phyloP scores from a whole-genome alignment of 352 stramenopile genomes.

The Peronospora farinosa region DNA sequence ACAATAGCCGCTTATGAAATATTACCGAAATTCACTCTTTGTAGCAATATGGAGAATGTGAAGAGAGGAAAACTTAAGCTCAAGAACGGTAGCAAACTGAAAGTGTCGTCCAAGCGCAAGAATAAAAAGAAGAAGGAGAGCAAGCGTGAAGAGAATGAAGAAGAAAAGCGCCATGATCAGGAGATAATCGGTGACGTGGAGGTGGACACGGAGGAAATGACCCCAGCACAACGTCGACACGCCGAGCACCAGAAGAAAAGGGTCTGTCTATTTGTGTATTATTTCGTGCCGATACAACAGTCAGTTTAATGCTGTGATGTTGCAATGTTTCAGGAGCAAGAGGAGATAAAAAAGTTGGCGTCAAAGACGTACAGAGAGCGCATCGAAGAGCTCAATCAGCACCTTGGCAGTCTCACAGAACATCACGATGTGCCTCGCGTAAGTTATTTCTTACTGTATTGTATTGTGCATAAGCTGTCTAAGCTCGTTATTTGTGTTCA shows the following conservation, averaged over 20 bases:
- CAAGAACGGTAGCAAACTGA: conserved; percentile 59
- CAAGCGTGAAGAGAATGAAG: conserved; percentile 34
- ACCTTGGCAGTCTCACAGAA: conserved; percentile 93
- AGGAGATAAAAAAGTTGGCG: conserved; percentile 80
- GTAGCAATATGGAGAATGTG: conserved; percentile 80
- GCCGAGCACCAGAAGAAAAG: conserved; percentile 75
- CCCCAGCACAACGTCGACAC: conserved; percentile 68
- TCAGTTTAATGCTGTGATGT: conserved; percentile 1
- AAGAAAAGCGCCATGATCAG: conserved; percentile 14
- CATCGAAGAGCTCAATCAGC: conserved; percentile 96
- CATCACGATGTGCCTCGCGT: conserved; percentile 97
- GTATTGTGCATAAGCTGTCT: background rate
- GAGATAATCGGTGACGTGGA: conserved; percentile 18
- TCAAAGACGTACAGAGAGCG: conserved; percentile 87
- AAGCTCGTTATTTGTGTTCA: background rate
- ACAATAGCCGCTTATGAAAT: too few relatives aligned
- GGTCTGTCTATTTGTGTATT: conserved; percentile 39
- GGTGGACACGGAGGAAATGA: conserved; percentile 45
- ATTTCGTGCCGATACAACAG: background rate
- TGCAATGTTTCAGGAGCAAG: conserved; percentile 53
- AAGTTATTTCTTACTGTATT: conserved; percentile 17
- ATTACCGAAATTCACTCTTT: too few relatives aligned
- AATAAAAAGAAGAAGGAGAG: conserved; percentile 48
- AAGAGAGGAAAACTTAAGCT: conserved; percentile 83
- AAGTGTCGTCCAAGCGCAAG: conserved; percentile 48